These are phyloP conservation scores for Echria macrotheca DNA, from an alignment of 495 filamentous ascomycete species.

Conservation along the genomic window DNA sequence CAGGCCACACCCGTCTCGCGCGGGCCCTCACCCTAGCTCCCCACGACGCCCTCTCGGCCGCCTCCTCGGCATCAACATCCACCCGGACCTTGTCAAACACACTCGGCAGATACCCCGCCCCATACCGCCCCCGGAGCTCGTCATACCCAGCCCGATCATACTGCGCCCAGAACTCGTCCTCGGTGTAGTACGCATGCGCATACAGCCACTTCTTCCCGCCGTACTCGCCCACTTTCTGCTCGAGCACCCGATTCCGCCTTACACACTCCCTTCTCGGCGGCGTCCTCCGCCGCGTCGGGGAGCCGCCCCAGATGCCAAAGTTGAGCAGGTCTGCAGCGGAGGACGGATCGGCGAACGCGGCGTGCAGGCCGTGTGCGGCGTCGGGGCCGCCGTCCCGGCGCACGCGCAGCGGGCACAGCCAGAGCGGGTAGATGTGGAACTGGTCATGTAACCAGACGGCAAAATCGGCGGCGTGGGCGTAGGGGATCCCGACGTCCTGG, in stretches of 20 bases:
- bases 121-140: conserved; percentile 39
- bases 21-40: conserved; percentile 10
- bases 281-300: conserved; percentile 21
- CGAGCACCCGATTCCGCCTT: conserved; percentile 51
- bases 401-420: conserved; percentile 50
- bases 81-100: conserved; percentile 49
- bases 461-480: conserved; percentile 35
- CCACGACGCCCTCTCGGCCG: conserved; percentile 3
- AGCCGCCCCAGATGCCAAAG: conserved; percentile 45
- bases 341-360: conserved; percentile 28
- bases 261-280: conserved; percentile 31
- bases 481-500: conserved; percentile 51
- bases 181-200: conserved; percentile 49
- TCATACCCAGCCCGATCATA: conserved; percentile 48
- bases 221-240: conserved; percentile 51
- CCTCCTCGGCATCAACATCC: conserved; percentile 10
- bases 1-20: conserved; percentile 28
- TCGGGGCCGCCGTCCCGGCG: conserved; percentile 11
- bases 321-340: conserved; percentile 34
- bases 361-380: conserved; percentile 30
- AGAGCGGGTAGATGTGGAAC: conserved; percentile 47
- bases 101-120: conserved; percentile 39
- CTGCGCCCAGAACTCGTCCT: conserved; percentile 49
- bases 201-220: conserved; percentile 54
- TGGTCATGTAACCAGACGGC: conserved; percentile 34